Base-by-base conservation (phyloP, 1,139 yeast species). In the Blastobotrys indianensis region DNA sequence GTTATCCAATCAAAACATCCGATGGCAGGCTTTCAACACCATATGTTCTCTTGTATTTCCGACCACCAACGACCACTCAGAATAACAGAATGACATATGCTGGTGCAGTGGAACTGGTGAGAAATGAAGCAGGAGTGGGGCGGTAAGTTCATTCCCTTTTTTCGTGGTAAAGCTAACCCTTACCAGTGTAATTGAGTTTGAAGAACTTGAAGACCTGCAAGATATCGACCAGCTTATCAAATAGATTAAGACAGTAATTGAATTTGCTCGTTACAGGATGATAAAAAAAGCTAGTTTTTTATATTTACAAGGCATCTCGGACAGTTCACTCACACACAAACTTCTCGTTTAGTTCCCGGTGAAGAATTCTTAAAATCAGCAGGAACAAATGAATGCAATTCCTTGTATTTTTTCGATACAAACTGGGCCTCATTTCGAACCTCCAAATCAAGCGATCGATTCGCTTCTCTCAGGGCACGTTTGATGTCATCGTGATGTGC, bases 71-170 rank as follows among this genome's bases (percentile, higher is more conserved):
- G 0, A 75, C 88, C 15, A 82, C 85, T 13, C 92, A 82, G 61
- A 85, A 82, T 46, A 71, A 76, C 60, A 77, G 83, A 61, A 88
- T 88, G 96, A 67, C 85, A 42, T 88, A 85, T 58, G 97, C 96
- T 1, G 95, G 94, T 2, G 94, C 95, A 0, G 77, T 85, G 25
- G 96, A 88, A 60, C 67, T 82, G 55, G 75, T 88, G 51, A 74
- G 92, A 61, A 81, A 77, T 46, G 82, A 82, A 58, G 85, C 94
- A 13, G 90, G 92, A 11, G 90, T 84, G 11, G 70, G 79, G 35
- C 77, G 76, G 79, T 75, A 64, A 49, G 80, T 75, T 20, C 11
- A 13, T 11, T 37, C n/a, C n/a, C n/a, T n/a, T n/a, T n/a, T n/a
- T n/a, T n/a, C n/a, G 28, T 10, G 30, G 17, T 12, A n/a, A 28